phyloP scores from a whole-genome alignment of 2,329 filamentous ascomycete genomes.

The Cladophialophora psammophila region DNA sequence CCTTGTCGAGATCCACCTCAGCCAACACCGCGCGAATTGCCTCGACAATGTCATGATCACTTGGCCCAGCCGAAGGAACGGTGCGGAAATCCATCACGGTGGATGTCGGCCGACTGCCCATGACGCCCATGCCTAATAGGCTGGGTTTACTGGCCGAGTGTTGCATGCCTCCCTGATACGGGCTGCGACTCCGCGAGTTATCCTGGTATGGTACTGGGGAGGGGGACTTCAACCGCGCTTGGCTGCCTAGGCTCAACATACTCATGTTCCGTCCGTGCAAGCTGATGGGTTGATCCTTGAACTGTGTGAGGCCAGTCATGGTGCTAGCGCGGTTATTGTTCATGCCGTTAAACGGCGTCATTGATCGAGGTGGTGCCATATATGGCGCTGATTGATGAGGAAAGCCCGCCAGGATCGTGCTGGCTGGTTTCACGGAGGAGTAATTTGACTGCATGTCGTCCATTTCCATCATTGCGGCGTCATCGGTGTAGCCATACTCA shows the following conservation, averaged over 20 bases:
- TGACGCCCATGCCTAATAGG: constrained; percentile 53
- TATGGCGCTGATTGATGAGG: constrained; percentile 70
- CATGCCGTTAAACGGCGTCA: constrained; percentile 60
- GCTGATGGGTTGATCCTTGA: constrained; percentile 66
- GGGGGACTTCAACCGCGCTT: constrained; percentile 32
- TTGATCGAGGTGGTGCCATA: constrained; percentile 79
- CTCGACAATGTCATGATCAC: constrained; percentile 80
- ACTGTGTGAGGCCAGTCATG: constrained; percentile 69
- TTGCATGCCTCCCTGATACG: constrained; percentile 42
- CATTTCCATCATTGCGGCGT: constrained; percentile 79
- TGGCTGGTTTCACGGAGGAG: constrained; percentile 84
- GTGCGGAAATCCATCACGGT: constrained; percentile 66
- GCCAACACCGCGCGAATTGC: constrained; percentile 81
- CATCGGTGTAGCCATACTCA: constrained; percentile 75
- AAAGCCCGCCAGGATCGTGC: constrained; percentile 87
- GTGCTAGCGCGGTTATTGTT: constrained; percentile 70
- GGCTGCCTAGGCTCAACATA: constrained; percentile 63
- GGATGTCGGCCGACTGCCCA: constrained; percentile 59
- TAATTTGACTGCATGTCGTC: constrained; percentile 98
- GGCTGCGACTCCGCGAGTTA: constrained; percentile 47
- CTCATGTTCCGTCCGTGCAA: constrained; percentile 64
- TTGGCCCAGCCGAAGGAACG: constrained; percentile 66
- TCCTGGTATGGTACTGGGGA: constrained; percentile 50
- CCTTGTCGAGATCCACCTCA: constrained; percentile 93
- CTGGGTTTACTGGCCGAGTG: constrained; percentile 53